Evolutionary conservation across 2,329 filamentous ascomycete species (phyloP).

Genomic region (Aspergillus pseudoviridinutans): DNA sequence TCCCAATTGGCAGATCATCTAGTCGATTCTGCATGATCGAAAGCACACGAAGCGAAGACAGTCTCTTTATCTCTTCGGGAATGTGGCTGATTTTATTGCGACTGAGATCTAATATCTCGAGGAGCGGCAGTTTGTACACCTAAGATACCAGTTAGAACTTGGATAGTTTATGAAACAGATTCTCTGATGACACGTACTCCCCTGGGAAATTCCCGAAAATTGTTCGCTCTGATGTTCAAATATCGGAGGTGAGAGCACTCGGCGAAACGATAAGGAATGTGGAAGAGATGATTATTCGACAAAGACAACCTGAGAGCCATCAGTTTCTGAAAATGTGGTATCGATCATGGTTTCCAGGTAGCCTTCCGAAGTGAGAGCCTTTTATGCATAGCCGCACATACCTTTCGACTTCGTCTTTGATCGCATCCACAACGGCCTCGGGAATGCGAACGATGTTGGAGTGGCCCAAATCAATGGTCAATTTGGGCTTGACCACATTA

Average conservation of each 20-base stretch:
- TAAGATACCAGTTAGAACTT: slow-evolving; percentile 37
- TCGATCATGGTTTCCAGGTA: neutral
- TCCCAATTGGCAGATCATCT: slow-evolving; percentile 73
- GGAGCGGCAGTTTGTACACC: slow-evolving; percentile 79
- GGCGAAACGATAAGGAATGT: slow-evolving; percentile 46
- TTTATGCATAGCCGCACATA: slow-evolving; percentile 21
- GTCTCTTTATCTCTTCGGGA: slow-evolving; percentile 72
- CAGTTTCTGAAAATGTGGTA: slow-evolving; percentile 4
- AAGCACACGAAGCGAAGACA: slow-evolving; percentile 83
- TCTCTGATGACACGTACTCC: slow-evolving; percentile 47
- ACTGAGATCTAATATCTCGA: slow-evolving; percentile 91
- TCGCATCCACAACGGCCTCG: slow-evolving; percentile 48
- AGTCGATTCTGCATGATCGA: slow-evolving; percentile 85
- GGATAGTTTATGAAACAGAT: neutral
- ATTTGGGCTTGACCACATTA: slow-evolving; percentile 45
- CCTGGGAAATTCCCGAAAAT: slow-evolving; percentile 58
- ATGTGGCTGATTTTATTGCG: slow-evolving; percentile 77
- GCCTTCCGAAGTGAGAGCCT: neutral
- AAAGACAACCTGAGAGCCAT: slow-evolving; percentile 42
- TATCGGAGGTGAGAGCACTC: slow-evolving; percentile 48
- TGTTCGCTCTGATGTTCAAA: slow-evolving; percentile 48
- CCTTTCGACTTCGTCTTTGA: slow-evolving; percentile 52
- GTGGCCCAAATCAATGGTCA: slow-evolving; percentile 50
- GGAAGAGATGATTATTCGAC: slow-evolving; percentile 49
- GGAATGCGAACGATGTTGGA: slow-evolving; percentile 47